Conservation (phyloP, 1,284 basidiomycete genomes). For the Naganishia sp. region DNA sequence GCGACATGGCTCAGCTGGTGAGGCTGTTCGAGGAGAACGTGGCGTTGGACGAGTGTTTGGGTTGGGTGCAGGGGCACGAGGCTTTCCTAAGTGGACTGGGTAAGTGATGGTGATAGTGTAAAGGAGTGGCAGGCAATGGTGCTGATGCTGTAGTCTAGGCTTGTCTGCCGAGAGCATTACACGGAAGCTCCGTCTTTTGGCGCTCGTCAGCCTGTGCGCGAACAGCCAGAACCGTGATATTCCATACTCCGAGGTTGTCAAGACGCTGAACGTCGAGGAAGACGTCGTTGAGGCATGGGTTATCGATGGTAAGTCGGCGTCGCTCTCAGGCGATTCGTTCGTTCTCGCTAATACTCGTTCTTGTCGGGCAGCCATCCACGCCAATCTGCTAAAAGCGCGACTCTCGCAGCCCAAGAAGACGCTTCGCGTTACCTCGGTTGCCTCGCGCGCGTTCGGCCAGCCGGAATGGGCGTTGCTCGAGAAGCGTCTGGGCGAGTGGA, state of each 20-base stretch:
- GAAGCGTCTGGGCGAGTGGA: conserved; percentile 77
- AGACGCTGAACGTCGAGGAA: conserved; percentile 66
- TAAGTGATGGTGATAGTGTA: conserved; percentile 51
- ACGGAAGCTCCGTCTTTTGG: conserved; percentile 78
- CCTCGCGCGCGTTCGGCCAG: conserved; percentile 72
- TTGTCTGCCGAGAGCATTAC: conserved; percentile 60
- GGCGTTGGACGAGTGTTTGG: conserved; percentile 64
- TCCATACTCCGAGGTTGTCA: conserved; percentile 71
- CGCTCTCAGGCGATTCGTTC: conserved; percentile 81
- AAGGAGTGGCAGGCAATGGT: background rate
- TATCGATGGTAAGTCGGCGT: conserved; percentile 76
- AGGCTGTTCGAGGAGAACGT: conserved; percentile 61
- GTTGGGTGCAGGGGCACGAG: conserved; percentile 65
- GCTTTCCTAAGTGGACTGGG: conserved; percentile 57
- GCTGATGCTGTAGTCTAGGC: conserved; percentile 9
- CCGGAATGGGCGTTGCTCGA: conserved; percentile 82
- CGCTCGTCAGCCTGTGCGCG: conserved; percentile 75
- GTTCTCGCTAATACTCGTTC: background rate
- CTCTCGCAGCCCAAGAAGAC: conserved; percentile 79
- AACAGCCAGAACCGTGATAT: conserved; percentile 74
- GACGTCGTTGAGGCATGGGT: conserved; percentile 85
- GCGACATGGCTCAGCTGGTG: conserved; percentile 46
- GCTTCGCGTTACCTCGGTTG: conserved; percentile 73
- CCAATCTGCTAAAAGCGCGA: conserved; percentile 76
- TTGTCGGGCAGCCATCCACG: conserved; percentile 69